Base-by-base conservation (phyloP, 805 yeast genomes). In the Monosporozyma unispora region DNA sequence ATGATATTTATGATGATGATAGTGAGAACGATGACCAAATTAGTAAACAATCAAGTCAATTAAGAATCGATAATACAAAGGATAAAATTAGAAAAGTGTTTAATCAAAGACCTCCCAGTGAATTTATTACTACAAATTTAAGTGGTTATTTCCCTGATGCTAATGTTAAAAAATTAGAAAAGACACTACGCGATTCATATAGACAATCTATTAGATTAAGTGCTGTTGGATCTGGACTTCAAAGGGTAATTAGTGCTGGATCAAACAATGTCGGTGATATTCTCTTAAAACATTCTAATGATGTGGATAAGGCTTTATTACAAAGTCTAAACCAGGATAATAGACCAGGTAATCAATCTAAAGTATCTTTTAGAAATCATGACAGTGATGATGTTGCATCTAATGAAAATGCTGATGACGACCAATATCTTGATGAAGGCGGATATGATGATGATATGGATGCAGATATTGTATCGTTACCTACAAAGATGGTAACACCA, bases 31-130 rank as follows among this genome's bases (percentile, higher is more conserved):
- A 18, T 11, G 23, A 22, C 11, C 46, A n/a, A 40, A 40, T 29
- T n/a, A 44, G 37, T 21, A 33, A 41, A 6, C 31, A 16, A n/a
- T 23, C 44, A 16, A 41, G 44, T 16, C 46, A 33, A 33, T 37
- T 54, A 40, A 53, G 53, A 23, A 55, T 59, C 27, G 66, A 61
- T 44, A 56, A 59, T 48, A 57, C 58, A 33, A 66, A 61, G 46
- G 65, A 54, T 46, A 54, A 54, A 39, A 58, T 67, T 1, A 65
- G 74, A 48, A 64, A 68, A 44, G 63, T 86, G 51, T 82, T 83
- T 65, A 95, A 95, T 22, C 96, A 87, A 64, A 75, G 99, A 60
- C 99, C 99, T 6, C 90, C 98, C 0, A 82, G 93, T 52, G 95
- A 88, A 61, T 76, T 90, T 57, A 93, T 91, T 52, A 87, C 97